Base-by-base conservation (phyloP, 805 yeast genomes). In the Candida railenensis region DNA sequence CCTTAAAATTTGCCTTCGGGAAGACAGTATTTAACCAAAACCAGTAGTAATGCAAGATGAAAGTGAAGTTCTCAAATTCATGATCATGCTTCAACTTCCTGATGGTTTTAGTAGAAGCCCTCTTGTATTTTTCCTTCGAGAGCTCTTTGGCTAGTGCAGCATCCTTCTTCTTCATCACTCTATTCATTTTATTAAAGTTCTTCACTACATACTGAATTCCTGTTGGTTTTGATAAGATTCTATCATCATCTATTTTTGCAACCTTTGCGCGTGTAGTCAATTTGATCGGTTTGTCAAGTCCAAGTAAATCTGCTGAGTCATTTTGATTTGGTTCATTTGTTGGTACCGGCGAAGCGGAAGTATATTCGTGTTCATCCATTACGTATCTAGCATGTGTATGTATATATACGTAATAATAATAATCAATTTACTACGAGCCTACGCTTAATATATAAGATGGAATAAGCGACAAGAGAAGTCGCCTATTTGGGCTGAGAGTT, bases 1-100 rank as follows among this genome's bases (percentile, higher is more conserved):
- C 95, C 40, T 71, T 70, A 53, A 90, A 87, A 51, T 80, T 83
- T 14, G 94, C 89, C 66, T 85, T 87, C 3, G 97, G 96, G 58
- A 77, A 89, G 34, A 89, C 68, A 1, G 74, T 69, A 46, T 72
- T 76, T 53, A 76, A 72, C 77, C 77, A 72, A 21, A 72, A 57
- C 50, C 72, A 76, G 55, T 72, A 72, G 53, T 70, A 72, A 53
- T 71, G 73, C 30, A 72, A 52, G 1, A 69, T 61, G 1, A 68
- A 56, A 2, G 66, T 53, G 40, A 72, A 52, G 46, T 72, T 72
- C 15, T 63, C 58, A 37, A 53, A 61, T 48, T 70, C 75, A 21
- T 63, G 61, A n/a, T 65, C 66, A 15, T 54, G 50, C 41, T 59
- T 63, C n/a, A 52, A 49, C 18, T 43, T 37, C 41, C 22, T 40